A percentile compares a stretch with the other conserved stretches of the same genome.
These are phyloP conservation scores for Tripterygium wilfordii DNA, from an alignment of 177 flowering plant species.

Conservation along the genomic window DNA sequence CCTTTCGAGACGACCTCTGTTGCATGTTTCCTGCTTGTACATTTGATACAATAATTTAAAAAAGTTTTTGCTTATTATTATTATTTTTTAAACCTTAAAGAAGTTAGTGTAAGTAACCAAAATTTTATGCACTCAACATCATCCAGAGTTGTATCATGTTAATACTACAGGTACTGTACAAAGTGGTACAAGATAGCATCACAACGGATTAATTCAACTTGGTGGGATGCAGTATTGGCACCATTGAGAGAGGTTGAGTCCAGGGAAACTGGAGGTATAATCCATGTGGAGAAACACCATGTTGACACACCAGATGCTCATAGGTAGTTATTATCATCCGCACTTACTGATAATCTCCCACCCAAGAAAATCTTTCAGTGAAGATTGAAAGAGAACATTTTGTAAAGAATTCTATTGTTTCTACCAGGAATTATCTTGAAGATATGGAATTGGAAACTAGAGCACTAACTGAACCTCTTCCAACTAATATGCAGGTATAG, in stretches of 20 bases:
- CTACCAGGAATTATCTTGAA: conserved; percentile 58
- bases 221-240: conserved; percentile 87
- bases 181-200: conserved; percentile 84
- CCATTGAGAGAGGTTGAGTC: conserved; percentile 75
- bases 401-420: conserved; percentile 13
- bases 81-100: too few species aligned
- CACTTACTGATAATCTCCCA: too few species aligned
- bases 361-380: too few species aligned
- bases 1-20: too few species aligned
- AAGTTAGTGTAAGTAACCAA: too few species aligned
- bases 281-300: conserved; percentile 17
- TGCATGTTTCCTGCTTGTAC: too few species aligned
- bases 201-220: conserved; percentile 49
- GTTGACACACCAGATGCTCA: conserved; percentile 11
- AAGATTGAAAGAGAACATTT: conserved; percentile 17
- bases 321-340: too few species aligned
- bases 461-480: conserved; percentile 96
- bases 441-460: conserved; percentile 92
- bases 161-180: conserved; percentile 94
- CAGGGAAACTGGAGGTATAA: conserved; percentile 45
- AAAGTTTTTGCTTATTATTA: too few species aligned
- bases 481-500: conserved; percentile 86
- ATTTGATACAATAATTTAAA: too few species aligned
- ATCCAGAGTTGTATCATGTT: too few species aligned
- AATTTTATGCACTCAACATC: too few species aligned